Evolutionary conservation across 768 basidiomycete genomes (phyloP), one percentile per base, ranked within the genome.

Genomic region (Coprinopsis cinerea): DNA sequence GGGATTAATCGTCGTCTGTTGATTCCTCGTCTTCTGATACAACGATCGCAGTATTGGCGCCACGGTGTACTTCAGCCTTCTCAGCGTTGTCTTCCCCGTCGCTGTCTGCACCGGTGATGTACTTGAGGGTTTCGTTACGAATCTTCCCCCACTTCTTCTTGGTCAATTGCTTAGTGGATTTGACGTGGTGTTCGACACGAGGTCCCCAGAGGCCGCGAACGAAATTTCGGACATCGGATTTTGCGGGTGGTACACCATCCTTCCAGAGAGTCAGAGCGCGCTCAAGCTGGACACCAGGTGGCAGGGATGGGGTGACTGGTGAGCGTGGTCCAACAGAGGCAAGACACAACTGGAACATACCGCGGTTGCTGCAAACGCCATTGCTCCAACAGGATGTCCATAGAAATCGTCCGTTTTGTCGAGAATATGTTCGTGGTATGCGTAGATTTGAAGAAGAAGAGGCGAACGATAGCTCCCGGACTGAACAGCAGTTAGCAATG

Each of bases 241-340:
- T 17, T 2, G 27, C 13, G 2, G 18, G 5, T 5, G n/a, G 5
- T 14, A 26, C 24, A 3, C 48, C 48, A 3, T 20, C 30, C 25
- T 41, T 49, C 48, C 48, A 49, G 9, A 28, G 17, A 13, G 26
- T 41, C 23, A 49, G 24, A 6, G 48, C 48, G 7, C 26, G 48
- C 26, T 49, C 48, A 17, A 49, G 48, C 48, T 49, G n/a, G 30
- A 34, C 15, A 15, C n/a, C n/a, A n/a, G n/a, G n/a, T n/a, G n/a
- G n/a, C 13, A 32, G 17, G 35, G 3, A 46, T 37, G 22, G 14
- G 15, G 20, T n/a, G 14, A 20, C 11, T 7, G 10, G 37, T 18
- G 7, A 11, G 18, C n/a, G n/a, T n/a, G n/a, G n/a, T n/a, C n/a
- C n/a, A 11, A 6, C 7, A 11, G 11, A 40, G 18, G 18, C 37